phyloP scores from a whole-genome alignment of 495 filamentous ascomycete genomes.

The Xanthoparmelia taractica region DNA sequence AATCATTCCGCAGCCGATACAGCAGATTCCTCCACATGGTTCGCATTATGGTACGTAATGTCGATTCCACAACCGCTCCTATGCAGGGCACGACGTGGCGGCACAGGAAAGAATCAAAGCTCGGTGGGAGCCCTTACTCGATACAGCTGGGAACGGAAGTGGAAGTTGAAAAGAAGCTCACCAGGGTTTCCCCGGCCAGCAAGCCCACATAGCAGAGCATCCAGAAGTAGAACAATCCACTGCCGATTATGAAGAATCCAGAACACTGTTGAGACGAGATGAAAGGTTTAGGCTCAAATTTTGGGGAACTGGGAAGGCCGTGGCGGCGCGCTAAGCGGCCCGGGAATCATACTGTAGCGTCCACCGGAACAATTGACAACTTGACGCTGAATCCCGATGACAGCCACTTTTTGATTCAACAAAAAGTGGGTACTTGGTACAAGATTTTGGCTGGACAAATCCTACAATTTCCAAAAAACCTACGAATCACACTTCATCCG shows the following conservation, averaged over 20 bases:
- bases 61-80: not conserved
- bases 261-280: no score
- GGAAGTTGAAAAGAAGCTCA: not conserved
- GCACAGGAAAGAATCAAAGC: not conserved
- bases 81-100: not conserved
- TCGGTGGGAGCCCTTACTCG: not conserved
- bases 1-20: not conserved
- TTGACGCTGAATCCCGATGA: no score
- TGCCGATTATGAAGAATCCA: no score
- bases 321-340: not conserved
- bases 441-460: no score
- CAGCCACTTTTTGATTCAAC: no score
- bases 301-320: not conserved
- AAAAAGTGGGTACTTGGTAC: not conserved
- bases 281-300: not conserved
- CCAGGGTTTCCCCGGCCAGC: not conserved
- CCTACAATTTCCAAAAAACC: not conserved
- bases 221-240: no score
- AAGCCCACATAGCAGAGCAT: not conserved
- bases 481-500: not conserved
- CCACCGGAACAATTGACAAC: no score
- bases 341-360: no score
- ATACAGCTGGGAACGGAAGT: not conserved
- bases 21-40: not conserved
- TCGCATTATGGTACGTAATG: not conserved